Base-by-base conservation (phyloP, 305 asterid species). In the Solanum hybrid region DNA sequence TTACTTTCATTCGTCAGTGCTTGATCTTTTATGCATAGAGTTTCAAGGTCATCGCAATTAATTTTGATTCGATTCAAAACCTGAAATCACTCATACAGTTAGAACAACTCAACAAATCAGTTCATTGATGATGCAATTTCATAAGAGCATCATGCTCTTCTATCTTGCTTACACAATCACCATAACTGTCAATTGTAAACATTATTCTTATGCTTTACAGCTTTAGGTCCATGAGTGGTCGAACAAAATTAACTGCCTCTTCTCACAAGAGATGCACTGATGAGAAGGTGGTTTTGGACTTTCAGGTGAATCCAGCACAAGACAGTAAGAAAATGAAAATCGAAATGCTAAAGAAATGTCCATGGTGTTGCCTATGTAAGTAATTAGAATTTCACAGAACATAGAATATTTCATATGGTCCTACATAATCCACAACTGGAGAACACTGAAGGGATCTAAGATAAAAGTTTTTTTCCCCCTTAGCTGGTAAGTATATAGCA, bases 1-100 rank as follows among this genome's bases (percentile, higher is more conserved):
- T 92, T 42, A 96, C 99, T 95, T 93, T 96, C 99, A 91, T 90
- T 94, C 32, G 95, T 95, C 93, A 96, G 92, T 85, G 97, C 96
- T 93, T 94, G 97, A 94, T 96, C 99, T 91, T 95, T 95, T 73
- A 95, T 90, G 94, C 95, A 92, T 87, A 94, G 89, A 37, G 92
- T 90, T 88, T 96, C 98, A 87, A 96, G 96, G 92, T 95, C 98
- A 34, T 94, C 91, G 89, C 98, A 94, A 85, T 93, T 95, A 34
- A 96, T 88, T 85, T 95, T 94, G 91, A 88, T 72, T 86, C 97
- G 95, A 86, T 94, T 94, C 79, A 96, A 92, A 86, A 96, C 97
- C 99, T 90, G 56, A 88, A 89, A 90, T 64, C 29, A 75, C 51
- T 16, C 34, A 72, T 64, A 72, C 31, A 38, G 46, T 37, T 24